Percentiles rank a stretch among this genome's conserved stretches.
phyloP scores from a whole-genome alignment of 2,329 filamentous ascomycete species.

The Amphichorda felina region DNA sequence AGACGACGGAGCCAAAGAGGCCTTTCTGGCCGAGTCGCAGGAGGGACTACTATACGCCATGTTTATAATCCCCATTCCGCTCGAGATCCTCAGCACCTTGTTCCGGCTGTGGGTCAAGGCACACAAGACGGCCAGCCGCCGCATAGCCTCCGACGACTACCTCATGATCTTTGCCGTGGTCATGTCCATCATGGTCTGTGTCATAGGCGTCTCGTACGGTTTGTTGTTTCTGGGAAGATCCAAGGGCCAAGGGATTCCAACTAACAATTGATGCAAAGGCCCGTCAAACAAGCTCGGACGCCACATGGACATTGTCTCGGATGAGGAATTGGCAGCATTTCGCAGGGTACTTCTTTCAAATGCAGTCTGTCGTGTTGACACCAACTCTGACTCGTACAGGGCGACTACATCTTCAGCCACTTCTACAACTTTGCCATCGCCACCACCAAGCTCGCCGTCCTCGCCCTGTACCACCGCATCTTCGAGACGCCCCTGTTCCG shows the following conservation, averaged over 20 bases:
- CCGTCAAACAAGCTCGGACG: slow-evolving; percentile 6
- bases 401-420: slow-evolving; percentile 8
- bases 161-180: slow-evolving; percentile 7
- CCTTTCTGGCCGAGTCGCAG: slow-evolving; percentile 6
- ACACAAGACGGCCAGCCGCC: background rate
- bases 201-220: slow-evolving; percentile 4
- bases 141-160: slow-evolving; percentile 6
- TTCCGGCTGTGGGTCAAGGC: slow-evolving; percentile 4
- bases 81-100: slow-evolving; percentile 5
- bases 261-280: no score
- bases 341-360: slow-evolving; percentile 4
- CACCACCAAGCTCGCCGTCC: slow-evolving; percentile 7
- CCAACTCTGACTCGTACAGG: slow-evolving; percentile 1
- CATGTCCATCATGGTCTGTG: background rate
- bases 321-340: slow-evolving; percentile 7
- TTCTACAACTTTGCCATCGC: slow-evolving; percentile 7
- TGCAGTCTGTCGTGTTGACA: no score
- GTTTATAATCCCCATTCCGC: slow-evolving; percentile 6
- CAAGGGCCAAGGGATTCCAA: no score
- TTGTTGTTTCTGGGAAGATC: no score
- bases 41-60: slow-evolving; percentile 3
- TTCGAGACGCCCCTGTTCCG: slow-evolving; percentile 5
- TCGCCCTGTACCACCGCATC: slow-evolving; percentile 7
- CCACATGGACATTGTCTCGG: slow-evolving; percentile 1
- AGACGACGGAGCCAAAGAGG: no score